Evolutionary conservation across 148 eudicot genomes (phyloP), one percentile per base, ranked within the genome.

Genomic region (Pouteria glomerata): DNA sequence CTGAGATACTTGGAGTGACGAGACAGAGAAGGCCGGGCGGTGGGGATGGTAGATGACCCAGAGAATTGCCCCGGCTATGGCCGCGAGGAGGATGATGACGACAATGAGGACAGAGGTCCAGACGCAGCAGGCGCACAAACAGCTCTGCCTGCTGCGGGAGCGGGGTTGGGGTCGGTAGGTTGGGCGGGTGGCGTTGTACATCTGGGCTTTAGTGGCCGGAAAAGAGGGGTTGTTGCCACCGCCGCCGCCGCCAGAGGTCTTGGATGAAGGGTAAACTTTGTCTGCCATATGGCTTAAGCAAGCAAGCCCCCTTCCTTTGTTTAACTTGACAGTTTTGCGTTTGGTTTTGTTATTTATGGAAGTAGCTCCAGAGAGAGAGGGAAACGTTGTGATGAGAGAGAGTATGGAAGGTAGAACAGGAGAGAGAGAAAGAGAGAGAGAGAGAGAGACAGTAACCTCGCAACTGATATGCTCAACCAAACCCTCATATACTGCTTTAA

Each of bases 41-140:
- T 81, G 83, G 15, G 97, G 97, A 45, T 79, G 88, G 82, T 86
- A 88, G 29, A 85, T 34, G 71, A 71, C 55, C 75, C 69, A 91
- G 52, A 91, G 57, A 29, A 81, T 73, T 48, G 77, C 77, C 52
- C 72, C 79, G 68, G 87, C 66, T 63, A 83, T 41, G 74, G 88
- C 85, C 47, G 82, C 89, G 48, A 86, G 82, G 31, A 81, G 34
- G 80, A 90, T 27, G 70, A 91, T n/a, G 74, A 72, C 3, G 70
- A 76, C n/a, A 74, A 83, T 29, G 27, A 67, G 4, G 74, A 87
- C 57, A 51, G 73, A 71, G 27, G 70, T 59, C 72, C 78, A 88
- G 16, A 88, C 79, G 71, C 83, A 78, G 75, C 80, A 77, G 21
- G 78, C 41, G 75, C 86, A 82, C 59, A 82, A 79, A 77, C 81